Evolutionary conservation across 305 asterid species (phyloP), one percentile per base, ranked within the genome.

Genomic region (Caryopteris hybrid): DNA sequence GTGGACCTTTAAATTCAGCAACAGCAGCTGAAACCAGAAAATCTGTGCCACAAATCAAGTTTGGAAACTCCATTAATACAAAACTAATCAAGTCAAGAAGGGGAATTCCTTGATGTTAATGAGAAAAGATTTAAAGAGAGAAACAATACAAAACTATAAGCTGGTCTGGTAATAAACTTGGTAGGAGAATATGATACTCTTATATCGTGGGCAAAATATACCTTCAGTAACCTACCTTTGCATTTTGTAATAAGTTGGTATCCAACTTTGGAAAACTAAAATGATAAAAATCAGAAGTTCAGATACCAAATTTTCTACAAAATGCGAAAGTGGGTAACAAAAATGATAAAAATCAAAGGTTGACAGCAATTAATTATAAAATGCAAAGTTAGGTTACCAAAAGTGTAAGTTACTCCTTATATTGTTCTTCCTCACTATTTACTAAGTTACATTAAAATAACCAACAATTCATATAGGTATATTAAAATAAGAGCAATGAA

Each of bases 1-100:
- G 73, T 3, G 97, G 96, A 21, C 97, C 99, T 77, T 93, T 93
- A 45, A 93, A 87, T 83, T 93, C 99, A 53, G 96, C 79, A 59
- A 93, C 97, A 16, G 95, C 96, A 48, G 97, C 96, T 55, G 97
- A 87, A 51, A 83, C 80, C 52, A 90, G 87, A 79, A 84, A 90
- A 75, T 88, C 98, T 92, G 85, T 85, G 77, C 9, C 3, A 31
- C 7, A 59, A 20, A 58, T 10, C 60, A 55, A 46, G 20, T 12
- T 21, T 22, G 8, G 17, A 5, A 17, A 6, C 72, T 53, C 18
- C 54, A 42, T 48, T 4, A 57, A 63, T 13, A 14, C 9, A 50
- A 0, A 21, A 17, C 11, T 27, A 23, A 20, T 18, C 10, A 4
- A 34, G 8, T 14, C 42, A 9, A 39, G 29, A 9, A 13, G 43